These are phyloP conservation scores for Tritrichomonas musculus DNA, from an alignment of 208 protist species.

Conservation along the genomic window DNA sequence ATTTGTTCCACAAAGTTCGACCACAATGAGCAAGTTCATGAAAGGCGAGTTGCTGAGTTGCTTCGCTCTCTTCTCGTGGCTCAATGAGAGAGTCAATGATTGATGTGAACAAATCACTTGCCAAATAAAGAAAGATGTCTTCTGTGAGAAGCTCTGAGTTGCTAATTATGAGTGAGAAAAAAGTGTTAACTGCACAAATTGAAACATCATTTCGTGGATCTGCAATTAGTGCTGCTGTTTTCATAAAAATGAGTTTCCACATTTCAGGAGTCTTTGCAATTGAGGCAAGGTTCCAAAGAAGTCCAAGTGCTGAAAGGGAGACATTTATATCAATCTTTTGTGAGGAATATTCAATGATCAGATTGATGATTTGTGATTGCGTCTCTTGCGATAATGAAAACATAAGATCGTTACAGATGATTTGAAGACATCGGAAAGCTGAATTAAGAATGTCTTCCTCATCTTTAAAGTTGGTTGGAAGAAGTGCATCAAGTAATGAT, in stretches of 20 bases:
- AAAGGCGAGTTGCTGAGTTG: neutral
- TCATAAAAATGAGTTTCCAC: neutral
- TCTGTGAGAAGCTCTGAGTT: neutral
- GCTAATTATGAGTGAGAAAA: neutral
- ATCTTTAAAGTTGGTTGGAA: neutral
- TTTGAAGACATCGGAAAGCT: neutral
- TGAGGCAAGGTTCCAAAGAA: neutral
- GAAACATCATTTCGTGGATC: neutral
- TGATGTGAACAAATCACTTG: neutral
- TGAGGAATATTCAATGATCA: neutral
- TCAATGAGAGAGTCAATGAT: neutral
- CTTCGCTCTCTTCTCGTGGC: neutral
- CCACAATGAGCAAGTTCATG: neutral
- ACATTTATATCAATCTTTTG: conserved; percentile 8
- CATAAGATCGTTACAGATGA: neutral
- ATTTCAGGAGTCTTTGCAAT: neutral
- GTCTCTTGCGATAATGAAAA: neutral
- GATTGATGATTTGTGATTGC: neutral
- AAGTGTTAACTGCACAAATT: neutral
- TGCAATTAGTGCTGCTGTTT: neutral
- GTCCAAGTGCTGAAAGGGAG: neutral
- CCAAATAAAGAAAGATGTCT: neutral
- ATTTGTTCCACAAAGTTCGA: neutral
- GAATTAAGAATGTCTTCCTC: neutral
- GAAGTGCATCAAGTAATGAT: neutral